These are phyloP conservation scores for Corynascus novoguineensis DNA, from an alignment of 495 filamentous ascomycete genomes.

Conservation along the genomic window DNA sequence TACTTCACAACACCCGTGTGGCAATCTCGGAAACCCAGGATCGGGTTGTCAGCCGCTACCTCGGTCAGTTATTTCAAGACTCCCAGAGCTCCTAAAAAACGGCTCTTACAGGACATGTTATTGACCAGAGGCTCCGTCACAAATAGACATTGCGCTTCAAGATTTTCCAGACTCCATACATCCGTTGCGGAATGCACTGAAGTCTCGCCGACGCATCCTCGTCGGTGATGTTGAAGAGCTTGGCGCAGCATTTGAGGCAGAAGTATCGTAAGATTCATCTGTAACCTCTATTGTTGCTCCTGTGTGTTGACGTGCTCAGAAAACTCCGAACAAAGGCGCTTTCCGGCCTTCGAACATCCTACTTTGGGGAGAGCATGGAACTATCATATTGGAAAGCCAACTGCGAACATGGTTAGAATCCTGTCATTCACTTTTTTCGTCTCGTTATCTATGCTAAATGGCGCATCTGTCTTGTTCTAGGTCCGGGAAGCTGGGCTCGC, in stretches of 20 bases:
- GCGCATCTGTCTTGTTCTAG: conserved; percentile 15
- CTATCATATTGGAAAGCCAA: conserved; percentile 20
- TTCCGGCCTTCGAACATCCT: conserved; percentile 31
- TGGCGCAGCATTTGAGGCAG: neutral
- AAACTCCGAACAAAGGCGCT: conserved; percentile 27
- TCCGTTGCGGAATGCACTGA: neutral
- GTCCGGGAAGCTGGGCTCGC: conserved; percentile 27
- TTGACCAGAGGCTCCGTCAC: neutral
- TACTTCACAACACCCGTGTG: neutral
- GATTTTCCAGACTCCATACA: neutral
- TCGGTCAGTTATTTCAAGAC: conserved; percentile 5
- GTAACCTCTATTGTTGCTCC: neutral
- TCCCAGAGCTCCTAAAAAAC: too few species aligned
- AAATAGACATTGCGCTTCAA: neutral
- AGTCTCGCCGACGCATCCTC: neutral
- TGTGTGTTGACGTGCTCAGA: conserved; percentile 5
- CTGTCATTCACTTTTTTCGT: too few species aligned
- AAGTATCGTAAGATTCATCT: neutral
- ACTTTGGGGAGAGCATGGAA: conserved; percentile 35
- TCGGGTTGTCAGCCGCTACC: neutral
- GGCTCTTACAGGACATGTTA: neutral
- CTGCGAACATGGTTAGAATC: conserved; percentile 3
- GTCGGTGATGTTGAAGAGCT: neutral
- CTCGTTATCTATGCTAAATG: conserved; percentile 12
- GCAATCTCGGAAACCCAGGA: neutral